These are phyloP conservation scores for Westerdykella aurantiaca DNA, from an alignment of 2,329 filamentous ascomycete species.

Conservation along the genomic window DNA sequence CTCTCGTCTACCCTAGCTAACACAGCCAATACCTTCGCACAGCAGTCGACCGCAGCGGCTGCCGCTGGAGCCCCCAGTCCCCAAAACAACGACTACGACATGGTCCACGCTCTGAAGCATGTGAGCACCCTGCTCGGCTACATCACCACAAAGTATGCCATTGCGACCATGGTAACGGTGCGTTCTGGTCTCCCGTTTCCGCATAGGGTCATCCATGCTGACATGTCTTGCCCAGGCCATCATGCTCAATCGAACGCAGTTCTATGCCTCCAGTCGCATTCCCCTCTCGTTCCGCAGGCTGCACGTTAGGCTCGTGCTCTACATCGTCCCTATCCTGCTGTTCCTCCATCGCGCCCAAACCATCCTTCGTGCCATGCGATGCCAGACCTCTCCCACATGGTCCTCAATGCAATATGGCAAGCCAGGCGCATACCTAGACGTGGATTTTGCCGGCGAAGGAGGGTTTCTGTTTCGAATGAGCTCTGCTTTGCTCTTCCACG, in stretches of 20 bases:
- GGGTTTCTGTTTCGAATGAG: constrained; percentile 67
- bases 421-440: constrained; percentile 37
- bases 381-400: constrained; percentile 63
- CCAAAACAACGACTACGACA: constrained; percentile 25
- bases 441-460: constrained; percentile 53
- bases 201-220: neutral
- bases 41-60: constrained; percentile 39
- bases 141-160: constrained; percentile 61
- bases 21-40: constrained; percentile 36
- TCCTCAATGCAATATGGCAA: constrained; percentile 44
- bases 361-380: constrained; percentile 80
- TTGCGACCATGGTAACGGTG: constrained; percentile 37
- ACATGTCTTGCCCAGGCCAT: constrained; percentile 53
- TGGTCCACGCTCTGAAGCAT: constrained; percentile 55
- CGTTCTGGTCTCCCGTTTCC: neutral
- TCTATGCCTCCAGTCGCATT: constrained; percentile 84
- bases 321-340: constrained; percentile 26
- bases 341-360: constrained; percentile 56
- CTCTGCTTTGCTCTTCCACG: constrained; percentile 65
- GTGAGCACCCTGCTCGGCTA: constrained; percentile 86
- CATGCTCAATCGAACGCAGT: constrained; percentile 82
- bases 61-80: constrained; percentile 28
- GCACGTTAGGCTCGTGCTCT: constrained; percentile 34
- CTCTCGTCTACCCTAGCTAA: constrained; percentile 28
- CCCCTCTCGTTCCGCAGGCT: constrained; percentile 71